These are phyloP conservation scores for Aspergillus haitiensis DNA, from an alignment of 495 filamentous ascomycete genomes.

Conservation along the genomic window DNA sequence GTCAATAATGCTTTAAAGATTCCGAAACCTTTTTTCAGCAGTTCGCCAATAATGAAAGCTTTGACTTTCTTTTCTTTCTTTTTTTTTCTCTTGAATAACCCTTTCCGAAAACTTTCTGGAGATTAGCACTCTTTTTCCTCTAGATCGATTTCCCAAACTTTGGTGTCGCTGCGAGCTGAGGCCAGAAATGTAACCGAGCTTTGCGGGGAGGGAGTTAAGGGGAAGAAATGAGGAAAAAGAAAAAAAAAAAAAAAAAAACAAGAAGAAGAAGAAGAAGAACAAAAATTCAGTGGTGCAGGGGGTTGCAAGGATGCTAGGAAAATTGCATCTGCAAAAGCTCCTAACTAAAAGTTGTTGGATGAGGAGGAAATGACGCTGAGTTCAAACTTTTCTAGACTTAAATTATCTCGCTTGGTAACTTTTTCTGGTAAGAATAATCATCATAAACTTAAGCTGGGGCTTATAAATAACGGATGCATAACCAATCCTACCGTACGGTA, in stretches of 20 bases:
- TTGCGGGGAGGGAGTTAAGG: slow-evolving; percentile 12
- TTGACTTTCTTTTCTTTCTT: slow-evolving; percentile 9
- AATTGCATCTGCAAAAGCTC: slow-evolving; percentile 26
- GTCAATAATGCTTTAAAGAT: slow-evolving; percentile 12
- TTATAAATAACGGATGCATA: no score
- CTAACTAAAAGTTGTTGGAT: slow-evolving; percentile 2
- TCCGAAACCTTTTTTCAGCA: slow-evolving; percentile 15
- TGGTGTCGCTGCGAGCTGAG: slow-evolving; percentile 2
- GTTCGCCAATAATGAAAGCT: slow-evolving; percentile 14
- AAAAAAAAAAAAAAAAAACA: background rate
- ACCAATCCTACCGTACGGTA: no score
- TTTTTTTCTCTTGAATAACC: slow-evolving; percentile 4
- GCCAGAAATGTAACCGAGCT: slow-evolving; percentile 37
- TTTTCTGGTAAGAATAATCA: no score
- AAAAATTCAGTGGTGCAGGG: no score
- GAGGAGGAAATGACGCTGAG: no score
- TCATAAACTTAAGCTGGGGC: no score
- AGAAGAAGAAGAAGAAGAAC: background rate
- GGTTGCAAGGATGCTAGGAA: slow-evolving; percentile 1
- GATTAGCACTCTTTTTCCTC: background rate
- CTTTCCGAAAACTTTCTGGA: background rate
- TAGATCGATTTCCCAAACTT: background rate
- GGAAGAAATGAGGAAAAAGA: slow-evolving; percentile 1
- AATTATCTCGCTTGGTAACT: no score
- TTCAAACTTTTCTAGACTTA: no score